Evolutionary conservation across 192 early-diverging fungal genomes (phyloP), one percentile per base, ranked within the genome.

Genomic region (Haplosporangium gracile): DNA sequence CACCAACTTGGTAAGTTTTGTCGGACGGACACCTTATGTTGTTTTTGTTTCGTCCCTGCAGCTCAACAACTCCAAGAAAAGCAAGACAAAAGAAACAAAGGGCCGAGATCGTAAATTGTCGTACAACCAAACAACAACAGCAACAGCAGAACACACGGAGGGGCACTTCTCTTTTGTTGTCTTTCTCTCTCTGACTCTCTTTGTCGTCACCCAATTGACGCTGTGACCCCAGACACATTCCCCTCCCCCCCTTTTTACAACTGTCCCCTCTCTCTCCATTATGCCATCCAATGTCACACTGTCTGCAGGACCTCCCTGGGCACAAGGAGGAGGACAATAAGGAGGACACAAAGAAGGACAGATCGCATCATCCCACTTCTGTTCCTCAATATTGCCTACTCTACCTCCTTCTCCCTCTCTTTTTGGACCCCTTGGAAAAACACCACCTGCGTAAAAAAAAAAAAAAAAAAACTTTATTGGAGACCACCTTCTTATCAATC

Each of bases 1-100:
- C 83, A 86, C 74, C 83, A 86, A 74, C 68, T 86, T 36, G 78
- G 83, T 86, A 74, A 73, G 74, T 57, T 51, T 55, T 63, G 11
- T 29, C 60, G 60, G 60, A 26, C 26, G 26, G 32, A 32, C 11
- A 26, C n/a, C 55, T 57, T 0, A 26, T 8, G 24, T 24, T 29
- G 10, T 13, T 63, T 32, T 63, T 63, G 1, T 63, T 63, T 20
- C 0, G 6, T 20, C 24, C 60, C 9, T 11, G 9, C 10, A 10
- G 1, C 22, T 24, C 55, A 9, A 9, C 47, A 49, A 49, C 47
- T 49, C 47, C 47, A 57, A 57, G 5, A n/a, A 32, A 63, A 29
- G 22, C 53, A 63, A 63, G n/a, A 63, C 2, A 63, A 11, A 29
- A n/a, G 29, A 13, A 63, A 63, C 9, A 32, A 29, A 32, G 9